Base-by-base conservation (phyloP, 2,329 filamentous ascomycete genomes). In the Capronia americana region DNA sequence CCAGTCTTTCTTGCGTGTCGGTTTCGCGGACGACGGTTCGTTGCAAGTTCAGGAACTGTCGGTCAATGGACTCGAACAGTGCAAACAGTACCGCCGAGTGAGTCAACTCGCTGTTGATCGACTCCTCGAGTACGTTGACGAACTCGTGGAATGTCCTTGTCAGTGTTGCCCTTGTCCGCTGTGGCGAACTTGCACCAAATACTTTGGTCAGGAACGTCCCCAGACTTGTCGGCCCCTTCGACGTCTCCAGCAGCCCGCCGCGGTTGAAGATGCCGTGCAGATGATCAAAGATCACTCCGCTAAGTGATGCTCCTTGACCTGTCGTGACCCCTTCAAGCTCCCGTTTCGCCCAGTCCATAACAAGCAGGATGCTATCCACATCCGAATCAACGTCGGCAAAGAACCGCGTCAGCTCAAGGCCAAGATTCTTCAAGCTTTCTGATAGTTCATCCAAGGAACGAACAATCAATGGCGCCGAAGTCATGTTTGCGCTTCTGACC, bases 341-440 rank as follows among this genome's bases (percentile, higher is more conserved):
- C 70, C 93, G 88, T 75, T 90, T 90, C 14, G 92, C 92, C 94
- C 94, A 97, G 76, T 97, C 92, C 93, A 98, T 97, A 59, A 96
- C 92, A 67, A 95, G 90, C 41, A 98, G 85, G 71, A 97, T 96
- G 67, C 90, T 90, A 76, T 97, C 94, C 73, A 98, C 91, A 74
- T 97, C 94, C 28, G 92, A 92, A 73, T 97, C 92, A 12, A 98
- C 92, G 71, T 93, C 92, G 59, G 93, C 91, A 77, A 97, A 97
- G 82, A 98, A 97, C 74, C 90, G 89, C 7, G 92, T 96, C 71
- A 97, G 86, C 76, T 97, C 93, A 17, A 93, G 84, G 1, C 92
- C 92, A 26, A 98, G 83, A 2, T 88, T 89, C 79, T 94, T 96
- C 68, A 97, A 85, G 62, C 88, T 93, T 69, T 96, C 92, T 70